phyloP scores from a whole-genome alignment of 2,329 filamentous ascomycete genomes.

The Xylariaceae sp. region DNA sequence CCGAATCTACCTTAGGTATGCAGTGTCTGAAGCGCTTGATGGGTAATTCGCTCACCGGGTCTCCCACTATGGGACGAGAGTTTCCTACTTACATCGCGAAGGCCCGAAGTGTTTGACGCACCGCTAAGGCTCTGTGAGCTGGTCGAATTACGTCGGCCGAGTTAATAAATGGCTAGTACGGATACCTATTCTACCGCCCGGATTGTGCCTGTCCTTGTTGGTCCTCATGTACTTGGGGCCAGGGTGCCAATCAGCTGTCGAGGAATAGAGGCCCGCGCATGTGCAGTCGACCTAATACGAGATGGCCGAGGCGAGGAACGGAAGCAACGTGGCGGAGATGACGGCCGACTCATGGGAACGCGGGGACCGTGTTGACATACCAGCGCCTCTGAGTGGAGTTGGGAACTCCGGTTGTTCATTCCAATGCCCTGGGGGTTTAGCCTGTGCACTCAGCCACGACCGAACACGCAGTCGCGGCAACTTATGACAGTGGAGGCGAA shows the following conservation, averaged over 20 bases:
- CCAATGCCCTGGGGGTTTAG: neutral
- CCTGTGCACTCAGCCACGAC: neutral
- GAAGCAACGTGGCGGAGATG: constrained; percentile 14
- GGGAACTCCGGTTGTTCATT: neutral
- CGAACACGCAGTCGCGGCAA: neutral
- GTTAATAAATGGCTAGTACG: neutral
- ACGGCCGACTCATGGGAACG: constrained; percentile 5
- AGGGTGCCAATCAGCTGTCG: constrained; percentile 11
- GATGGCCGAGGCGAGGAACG: constrained; percentile 7
- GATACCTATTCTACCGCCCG: neutral
- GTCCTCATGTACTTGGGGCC: neutral
- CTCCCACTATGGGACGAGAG: neutral
- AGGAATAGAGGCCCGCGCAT: constrained; percentile 7
- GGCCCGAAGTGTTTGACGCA: constrained; percentile 1
- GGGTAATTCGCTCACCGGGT: neutral
- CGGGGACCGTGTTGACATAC: neutral
- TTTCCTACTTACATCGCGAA: neutral
- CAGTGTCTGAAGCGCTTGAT: too few relatives aligned
- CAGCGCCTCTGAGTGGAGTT: neutral
- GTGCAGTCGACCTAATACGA: constrained; percentile 16
- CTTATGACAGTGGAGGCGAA: neutral
- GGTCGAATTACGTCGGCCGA: constrained; percentile 6
- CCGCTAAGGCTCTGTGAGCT: neutral
- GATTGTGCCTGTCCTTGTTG: constrained; percentile 1
- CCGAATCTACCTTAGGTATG: neutral